These are phyloP conservation scores for Artomyces pyxidatus DNA, from an alignment of 768 basidiomycete species.

Conservation along the genomic window DNA sequence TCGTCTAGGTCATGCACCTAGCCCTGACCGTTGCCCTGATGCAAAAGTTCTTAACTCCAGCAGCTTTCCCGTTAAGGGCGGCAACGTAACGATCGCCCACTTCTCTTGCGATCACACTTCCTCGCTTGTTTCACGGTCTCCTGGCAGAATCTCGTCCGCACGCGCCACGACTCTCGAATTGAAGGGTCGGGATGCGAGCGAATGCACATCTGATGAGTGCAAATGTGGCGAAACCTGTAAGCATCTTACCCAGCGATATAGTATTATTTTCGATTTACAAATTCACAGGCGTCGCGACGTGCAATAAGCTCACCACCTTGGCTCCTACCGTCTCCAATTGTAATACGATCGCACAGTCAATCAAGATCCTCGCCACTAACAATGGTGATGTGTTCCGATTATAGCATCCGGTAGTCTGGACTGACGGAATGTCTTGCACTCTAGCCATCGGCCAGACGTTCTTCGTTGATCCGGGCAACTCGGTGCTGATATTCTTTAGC, in stretches of 20 bases:
- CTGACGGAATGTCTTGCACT: background rate
- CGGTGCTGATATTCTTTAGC: background rate
- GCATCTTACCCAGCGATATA: too few relatives aligned
- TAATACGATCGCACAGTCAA: background rate
- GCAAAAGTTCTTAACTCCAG: background rate
- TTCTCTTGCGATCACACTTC: background rate
- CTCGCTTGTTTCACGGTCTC: background rate
- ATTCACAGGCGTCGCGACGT: background rate
- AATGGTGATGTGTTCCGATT: background rate
- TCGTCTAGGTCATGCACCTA: background rate
- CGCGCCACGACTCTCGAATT: background rate
- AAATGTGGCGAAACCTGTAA: background rate
- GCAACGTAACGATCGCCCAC: background rate
- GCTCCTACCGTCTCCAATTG: background rate
- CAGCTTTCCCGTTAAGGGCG: background rate
- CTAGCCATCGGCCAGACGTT: slow-evolving; percentile 2
- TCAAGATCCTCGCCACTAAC: background rate
- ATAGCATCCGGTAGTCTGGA: background rate
- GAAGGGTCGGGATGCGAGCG: background rate
- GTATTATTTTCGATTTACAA: background rate
- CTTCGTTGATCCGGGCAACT: background rate
- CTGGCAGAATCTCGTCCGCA: background rate
- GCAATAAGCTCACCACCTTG: background rate
- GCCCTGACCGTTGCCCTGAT: background rate
- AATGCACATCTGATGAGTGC: background rate